Evolutionary conservation across 2,329 filamentous ascomycete genomes (phyloP), one percentile per base, ranked within the genome.

Genomic region (Alternaria hordeiaustralica): DNA sequence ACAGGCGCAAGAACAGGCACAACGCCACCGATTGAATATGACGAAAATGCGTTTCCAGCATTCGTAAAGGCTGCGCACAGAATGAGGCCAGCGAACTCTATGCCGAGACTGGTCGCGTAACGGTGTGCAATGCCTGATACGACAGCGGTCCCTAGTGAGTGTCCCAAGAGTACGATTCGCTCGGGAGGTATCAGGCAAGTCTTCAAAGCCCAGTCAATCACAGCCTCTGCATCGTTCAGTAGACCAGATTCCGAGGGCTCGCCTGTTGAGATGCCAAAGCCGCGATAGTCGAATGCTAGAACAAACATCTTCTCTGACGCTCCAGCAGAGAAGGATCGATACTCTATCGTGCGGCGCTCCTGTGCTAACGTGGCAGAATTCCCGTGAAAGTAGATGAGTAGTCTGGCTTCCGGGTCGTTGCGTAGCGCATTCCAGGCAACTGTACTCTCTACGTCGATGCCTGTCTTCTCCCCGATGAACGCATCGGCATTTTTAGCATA

Each of bases 81-180:
- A 18, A 97, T 85, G 2, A 97, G 84, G 12, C 93, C 92, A 2
- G 92, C 93, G 73, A 97, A 96, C 26, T 93, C 89, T 3, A 90
- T 87, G 8, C 64, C 59, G 13, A 70, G 63, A 5, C 74, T 71
- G n/a, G 80, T 75, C 13, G 87, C 86, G 72, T 92, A 95, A 49
- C 88, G 86, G 74, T 96, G 89, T 6, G 88, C 89, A 2, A 93
- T 89, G 5, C 88, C 94, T 25, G 89, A 87, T 5, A 90, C 88
- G 2, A 97, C 92, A 0, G 93, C 95, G 0, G 95, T 97, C 10
- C 95, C 95, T 0, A 98, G 85, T 71, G 92, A 96, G 69, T 97
- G 94, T 2, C 94, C 95, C 3, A 96, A 82, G 15, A 98, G 83
- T 5, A 95, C 88, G 61, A 97, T 95, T 15, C 89, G 89, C 30